Evolutionary conservation across 805 yeast species (phyloP), one percentile per base, ranked within the genome.

Genomic region (Candida dendrica): DNA sequence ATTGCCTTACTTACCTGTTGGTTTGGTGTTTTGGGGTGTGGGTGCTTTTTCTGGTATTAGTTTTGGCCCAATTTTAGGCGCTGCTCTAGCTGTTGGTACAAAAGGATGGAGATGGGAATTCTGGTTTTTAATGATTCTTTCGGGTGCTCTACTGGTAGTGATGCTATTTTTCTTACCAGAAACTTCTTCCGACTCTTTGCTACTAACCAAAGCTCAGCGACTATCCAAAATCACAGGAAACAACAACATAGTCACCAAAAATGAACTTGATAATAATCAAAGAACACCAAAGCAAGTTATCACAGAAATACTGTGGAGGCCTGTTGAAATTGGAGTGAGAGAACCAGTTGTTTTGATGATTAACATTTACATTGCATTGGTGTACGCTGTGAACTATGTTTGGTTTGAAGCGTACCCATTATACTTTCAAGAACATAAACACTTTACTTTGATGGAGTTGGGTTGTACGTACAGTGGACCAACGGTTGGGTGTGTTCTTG

Each of bases 381-480:
- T 69, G 6, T 79, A 79, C 55, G 74, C 81, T 24, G 57, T 71
- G 26, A 48, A 75, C 46, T 80, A 76, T 55, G 55, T 77, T 18
- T 79, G 75, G 65, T 75, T 79, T 50, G 84, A 80, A 57, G 78
- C 77, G 5, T 76, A 75, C 59, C 85, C 86, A 9, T 63, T 78
- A 31, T 77, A 75, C 3, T 80, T 71, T 46, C 42, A 46, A 8
- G 72, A 66, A 3, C 51, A 65, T 18, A 65, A 75, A 47, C 52
- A 64, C 27, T 79, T 79, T 57, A 67, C 74, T 4, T 50, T 66
- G 19, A 65, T 76, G 27, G 75, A 72, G 41, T 46, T 58, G 26
- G 79, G 82, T 16, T 58, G 66, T 3, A 58, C 80, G 1, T 80
- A 66, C 56, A 37, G 74, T 34, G 65, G 75, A 14, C 58, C 72